Base-by-base conservation (phyloP, 164 flowering plant genomes). In the Stephania yunnanensis region DNA sequence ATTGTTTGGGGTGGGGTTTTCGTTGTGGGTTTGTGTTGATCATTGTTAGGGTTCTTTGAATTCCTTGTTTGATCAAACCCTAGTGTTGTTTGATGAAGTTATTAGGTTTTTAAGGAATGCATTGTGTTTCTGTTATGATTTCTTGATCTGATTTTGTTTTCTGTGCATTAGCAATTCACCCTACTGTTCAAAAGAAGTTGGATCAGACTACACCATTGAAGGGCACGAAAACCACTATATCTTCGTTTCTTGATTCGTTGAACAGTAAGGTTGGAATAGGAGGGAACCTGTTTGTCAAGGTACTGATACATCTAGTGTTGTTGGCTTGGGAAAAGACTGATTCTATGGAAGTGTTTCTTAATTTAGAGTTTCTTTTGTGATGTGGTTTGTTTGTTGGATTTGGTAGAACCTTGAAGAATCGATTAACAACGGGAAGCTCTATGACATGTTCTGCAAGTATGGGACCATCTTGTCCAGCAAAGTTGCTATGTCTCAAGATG, bases 211-310 rank as follows among this genome's bases (percentile, higher is more conserved):
- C 36, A 31, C 8, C 61, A 29, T 66, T 92, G 81, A 82, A 87
- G 78, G 97, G 94, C 63, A 88, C 73, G 68, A 82, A 91, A 45
- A 82, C 96, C 72, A 87, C 92, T 53, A 87, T 74, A 81, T 86
- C 87, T 86, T 89, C 92, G 0, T 84, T 69, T 52, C 83, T 92
- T 45, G 94, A 92, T 80, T 88, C 95, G 6, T 80, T 82, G 78
- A 87, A 84, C 20, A 85, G 97, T 74, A 90, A 71, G 81, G 91
- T 86, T 80, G 94, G 93, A 67, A 61, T 84, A 2, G 97, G 93
- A 3, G 97, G 92, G 31, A 94, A 94, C 79, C 81, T 94, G 69
- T 94, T 89, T 83, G 90, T 94, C 30, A 94, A 94, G 96, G 96
- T n/a, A n/a, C n/a, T n/a, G n/a, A n/a, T n/a, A n/a, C n/a, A n/a